These are phyloP conservation scores for Monosporascus sp. DNA, from an alignment of 2,329 filamentous ascomycete genomes.

Conservation along the genomic window DNA sequence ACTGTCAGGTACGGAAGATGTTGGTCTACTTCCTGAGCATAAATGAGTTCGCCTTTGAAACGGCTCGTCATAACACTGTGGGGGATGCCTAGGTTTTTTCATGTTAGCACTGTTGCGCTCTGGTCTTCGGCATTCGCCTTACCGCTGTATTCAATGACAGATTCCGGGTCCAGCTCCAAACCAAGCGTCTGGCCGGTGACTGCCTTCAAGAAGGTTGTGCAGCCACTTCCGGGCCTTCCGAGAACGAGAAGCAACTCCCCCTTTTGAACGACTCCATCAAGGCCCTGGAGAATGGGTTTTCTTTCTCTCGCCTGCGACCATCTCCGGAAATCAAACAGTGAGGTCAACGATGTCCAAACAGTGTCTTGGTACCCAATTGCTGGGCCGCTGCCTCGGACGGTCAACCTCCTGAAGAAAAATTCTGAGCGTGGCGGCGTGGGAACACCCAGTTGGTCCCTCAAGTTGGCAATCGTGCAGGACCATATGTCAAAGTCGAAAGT, in stretches of 20 bases:
- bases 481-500: too few relatives aligned
- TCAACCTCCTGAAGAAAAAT: too few relatives aligned
- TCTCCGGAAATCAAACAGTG: too few relatives aligned
- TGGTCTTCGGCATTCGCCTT: neutral
- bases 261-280: slow-evolving; percentile 46
- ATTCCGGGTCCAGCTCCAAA: slow-evolving; percentile 38
- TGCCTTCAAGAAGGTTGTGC: slow-evolving; percentile 53
- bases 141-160: slow-evolving; percentile 49
- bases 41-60: slow-evolving; percentile 53
- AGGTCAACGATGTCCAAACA: too few relatives aligned
- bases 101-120: neutral
- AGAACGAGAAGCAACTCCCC: slow-evolving; percentile 47
- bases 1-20: slow-evolving; percentile 64
- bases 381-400: too few relatives aligned
- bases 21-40: slow-evolving; percentile 59
- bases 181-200: slow-evolving; percentile 49
- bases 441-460: too few relatives aligned
- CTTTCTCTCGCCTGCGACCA: too few relatives aligned
- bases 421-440: too few relatives aligned
- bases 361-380: too few relatives aligned
- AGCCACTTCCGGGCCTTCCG: slow-evolving; percentile 46
- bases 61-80: slow-evolving; percentile 32
- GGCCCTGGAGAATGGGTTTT: slow-evolving; percentile 45
- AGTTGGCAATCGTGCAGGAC: too few relatives aligned
- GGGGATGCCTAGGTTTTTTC: slow-evolving; percentile 21